Conservation (phyloP, 257 asterid genomes). For the Rubia yunnanensis region DNA sequence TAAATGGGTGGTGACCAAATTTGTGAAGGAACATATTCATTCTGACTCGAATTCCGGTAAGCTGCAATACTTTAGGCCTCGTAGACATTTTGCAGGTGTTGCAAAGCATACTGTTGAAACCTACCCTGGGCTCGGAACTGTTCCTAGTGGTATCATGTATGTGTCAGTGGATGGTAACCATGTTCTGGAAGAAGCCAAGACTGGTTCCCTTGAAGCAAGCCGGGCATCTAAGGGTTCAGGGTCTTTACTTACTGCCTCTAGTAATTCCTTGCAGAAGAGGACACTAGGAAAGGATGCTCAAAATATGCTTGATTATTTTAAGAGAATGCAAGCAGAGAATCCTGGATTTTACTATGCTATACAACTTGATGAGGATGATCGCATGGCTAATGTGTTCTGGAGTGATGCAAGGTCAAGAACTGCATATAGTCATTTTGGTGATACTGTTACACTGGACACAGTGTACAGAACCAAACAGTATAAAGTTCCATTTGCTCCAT, state of each 20-base stretch:
- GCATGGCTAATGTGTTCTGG: conserved; percentile 86
- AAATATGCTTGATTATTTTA: conserved; percentile 76
- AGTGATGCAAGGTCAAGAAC: conserved; percentile 87
- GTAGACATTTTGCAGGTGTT: conserved; percentile 48
- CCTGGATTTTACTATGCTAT: conserved; percentile 92
- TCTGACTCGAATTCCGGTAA: conserved; percentile 29
- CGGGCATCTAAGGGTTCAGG: conserved; percentile 24
- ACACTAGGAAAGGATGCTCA: conserved; percentile 81
- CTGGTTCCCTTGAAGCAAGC: conserved; percentile 29
- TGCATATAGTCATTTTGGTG: conserved; percentile 79
- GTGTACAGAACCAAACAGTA: conserved; percentile 48
- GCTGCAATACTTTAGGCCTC: conserved; percentile 48
- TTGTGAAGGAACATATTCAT: conserved; percentile 63
- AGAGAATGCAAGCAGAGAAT: conserved; percentile 88
- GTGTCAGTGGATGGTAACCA: conserved; percentile 58
- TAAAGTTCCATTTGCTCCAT: conserved; percentile 73
- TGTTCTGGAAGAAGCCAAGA: conserved; percentile 35
- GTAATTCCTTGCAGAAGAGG: conserved; percentile 36
- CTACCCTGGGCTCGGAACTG: conserved; percentile 33
- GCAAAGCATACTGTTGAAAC: conserved; percentile 32
- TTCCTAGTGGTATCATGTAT: conserved; percentile 74
- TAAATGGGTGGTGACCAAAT: conserved; percentile 65
- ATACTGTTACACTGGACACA: conserved; percentile 69
- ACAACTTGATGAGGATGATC: conserved; percentile 85
- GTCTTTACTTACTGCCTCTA: conserved; percentile 25